phyloP scores from a whole-genome alignment of 2,329 filamentous ascomycete genomes.

The Penicillium digitatum region DNA sequence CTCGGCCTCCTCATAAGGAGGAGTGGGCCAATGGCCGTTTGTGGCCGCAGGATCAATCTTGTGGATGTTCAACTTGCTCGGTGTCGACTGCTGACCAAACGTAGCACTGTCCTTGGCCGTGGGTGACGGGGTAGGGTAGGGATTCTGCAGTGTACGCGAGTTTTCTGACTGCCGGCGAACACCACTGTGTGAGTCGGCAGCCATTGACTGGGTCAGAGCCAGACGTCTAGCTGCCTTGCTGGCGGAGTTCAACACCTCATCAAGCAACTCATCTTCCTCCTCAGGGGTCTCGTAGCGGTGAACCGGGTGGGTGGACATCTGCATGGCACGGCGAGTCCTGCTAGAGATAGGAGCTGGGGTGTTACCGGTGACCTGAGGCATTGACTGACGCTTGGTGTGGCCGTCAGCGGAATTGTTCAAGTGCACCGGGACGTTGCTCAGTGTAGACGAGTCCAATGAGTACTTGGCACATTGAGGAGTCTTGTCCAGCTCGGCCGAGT shows the following conservation, averaged over 20 bases:
- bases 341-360: constrained; percentile 61
- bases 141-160: constrained; percentile 40
- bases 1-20: constrained; percentile 88
- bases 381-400: constrained; percentile 37
- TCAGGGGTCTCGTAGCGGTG: constrained; percentile 91
- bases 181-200: constrained; percentile 56
- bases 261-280: constrained; percentile 92
- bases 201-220: constrained; percentile 45
- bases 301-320: constrained; percentile 65
- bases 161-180: constrained; percentile 29
- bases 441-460: constrained; percentile 49
- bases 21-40: constrained; percentile 82
- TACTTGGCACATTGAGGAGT: constrained; percentile 59
- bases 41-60: constrained; percentile 49
- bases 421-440: constrained; percentile 38
- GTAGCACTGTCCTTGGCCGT: constrained; percentile 78
- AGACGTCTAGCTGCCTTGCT: constrained; percentile 70
- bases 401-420: constrained; percentile 31
- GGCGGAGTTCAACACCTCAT: constrained; percentile 78
- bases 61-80: constrained; percentile 62
- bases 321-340: constrained; percentile 72
- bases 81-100: constrained; percentile 58
- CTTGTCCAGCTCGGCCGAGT: constrained; percentile 59
- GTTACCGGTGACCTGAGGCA: constrained; percentile 33
- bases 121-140: constrained; percentile 69